Conservation (phyloP, 352 stramenopile species). For the Globisporangium splendens region DNA sequence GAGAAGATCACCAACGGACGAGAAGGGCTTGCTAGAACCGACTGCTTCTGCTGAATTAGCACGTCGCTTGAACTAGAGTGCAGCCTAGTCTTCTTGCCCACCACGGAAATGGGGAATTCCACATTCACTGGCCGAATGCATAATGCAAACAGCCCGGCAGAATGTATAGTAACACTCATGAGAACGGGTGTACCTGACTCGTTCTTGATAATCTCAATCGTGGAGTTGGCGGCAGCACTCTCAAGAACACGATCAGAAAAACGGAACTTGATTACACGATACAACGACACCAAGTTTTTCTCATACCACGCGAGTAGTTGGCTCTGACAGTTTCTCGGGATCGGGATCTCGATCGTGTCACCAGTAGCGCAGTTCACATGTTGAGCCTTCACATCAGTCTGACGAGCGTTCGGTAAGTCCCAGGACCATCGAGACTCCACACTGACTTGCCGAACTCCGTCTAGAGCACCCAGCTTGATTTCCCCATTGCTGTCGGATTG, state of each 20-base stretch:
- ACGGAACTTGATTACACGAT: slow-evolving; percentile 19
- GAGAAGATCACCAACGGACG: slow-evolving; percentile 26
- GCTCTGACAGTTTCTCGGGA: slow-evolving; percentile 26
- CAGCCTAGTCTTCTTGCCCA: slow-evolving; percentile 18
- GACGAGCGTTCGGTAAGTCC: slow-evolving; percentile 37
- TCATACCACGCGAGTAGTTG: slow-evolving; percentile 29
- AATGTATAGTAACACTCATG: slow-evolving; percentile 19
- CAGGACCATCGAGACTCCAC: slow-evolving; percentile 25
- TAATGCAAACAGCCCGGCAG: slow-evolving; percentile 27
- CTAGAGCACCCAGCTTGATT: slow-evolving; percentile 34
- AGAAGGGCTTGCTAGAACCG: slow-evolving; percentile 10
- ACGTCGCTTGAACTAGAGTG: slow-evolving; percentile 10
- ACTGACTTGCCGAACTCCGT: slow-evolving; percentile 19
- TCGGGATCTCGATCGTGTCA: slow-evolving; percentile 30
- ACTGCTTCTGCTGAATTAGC: slow-evolving; percentile 13
- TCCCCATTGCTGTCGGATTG: slow-evolving; percentile 31
- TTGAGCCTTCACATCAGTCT: slow-evolving; percentile 4
- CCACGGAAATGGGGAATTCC: slow-evolving; percentile 30
- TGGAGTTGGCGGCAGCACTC: slow-evolving; percentile 10
- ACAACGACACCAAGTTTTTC: slow-evolving; percentile 22
- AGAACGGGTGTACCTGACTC: slow-evolving; percentile 14
- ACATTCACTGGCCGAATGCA: slow-evolving; percentile 32
- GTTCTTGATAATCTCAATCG: slow-evolving; percentile 21
- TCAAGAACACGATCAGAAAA: slow-evolving; percentile 19
- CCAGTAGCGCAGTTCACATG: slow-evolving; percentile 26